These are phyloP conservation scores for Penicillium maclennaniae DNA, from an alignment of 495 filamentous ascomycete genomes.

Conservation along the genomic window DNA sequence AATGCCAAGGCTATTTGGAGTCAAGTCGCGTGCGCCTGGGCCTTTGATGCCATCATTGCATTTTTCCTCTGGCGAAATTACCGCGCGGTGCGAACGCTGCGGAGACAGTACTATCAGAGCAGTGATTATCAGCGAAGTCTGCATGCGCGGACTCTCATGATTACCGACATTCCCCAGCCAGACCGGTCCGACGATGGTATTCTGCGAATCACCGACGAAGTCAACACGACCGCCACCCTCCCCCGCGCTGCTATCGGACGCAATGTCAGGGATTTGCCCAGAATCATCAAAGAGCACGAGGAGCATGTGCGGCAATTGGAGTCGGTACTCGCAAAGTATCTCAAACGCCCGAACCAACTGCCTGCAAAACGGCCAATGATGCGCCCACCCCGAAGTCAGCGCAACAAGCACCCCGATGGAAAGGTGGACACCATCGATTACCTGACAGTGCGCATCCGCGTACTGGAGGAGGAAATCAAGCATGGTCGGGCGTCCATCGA, in stretches of 20 bases:
- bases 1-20: constrained; percentile 59
- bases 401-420: constrained; percentile 33
- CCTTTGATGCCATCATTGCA: constrained; percentile 70
- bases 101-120: constrained; percentile 78
- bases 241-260: constrained; percentile 80
- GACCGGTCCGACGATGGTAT: constrained; percentile 82
- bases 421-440: constrained; percentile 95
- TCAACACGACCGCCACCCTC: constrained; percentile 69
- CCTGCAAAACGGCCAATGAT: constrained; percentile 76
- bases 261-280: constrained; percentile 83
- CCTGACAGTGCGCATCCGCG: constrained; percentile 75
- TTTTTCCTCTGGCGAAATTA: constrained; percentile 92
- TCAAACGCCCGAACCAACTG: constrained; percentile 78
- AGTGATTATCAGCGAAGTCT: constrained; percentile 85
- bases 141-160: constrained; percentile 86
- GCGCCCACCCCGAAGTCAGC: constrained; percentile 67
- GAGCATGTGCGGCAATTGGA: constrained; percentile 78
- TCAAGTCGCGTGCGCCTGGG: constrained; percentile 74
- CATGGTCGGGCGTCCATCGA: constrained; percentile 78
- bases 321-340: constrained; percentile 77
- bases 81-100: constrained; percentile 61
- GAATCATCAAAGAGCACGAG: constrained; percentile 79
- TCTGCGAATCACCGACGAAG: constrained; percentile 67
- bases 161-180: constrained; percentile 78
- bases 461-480: constrained; percentile 79